A percentile compares a stretch with the other conserved stretches of the same genome.
These are phyloP conservation scores for Durusdinium trenchii DNA, from an alignment of 73 alveolate genomes.

Conservation along the genomic window DNA sequence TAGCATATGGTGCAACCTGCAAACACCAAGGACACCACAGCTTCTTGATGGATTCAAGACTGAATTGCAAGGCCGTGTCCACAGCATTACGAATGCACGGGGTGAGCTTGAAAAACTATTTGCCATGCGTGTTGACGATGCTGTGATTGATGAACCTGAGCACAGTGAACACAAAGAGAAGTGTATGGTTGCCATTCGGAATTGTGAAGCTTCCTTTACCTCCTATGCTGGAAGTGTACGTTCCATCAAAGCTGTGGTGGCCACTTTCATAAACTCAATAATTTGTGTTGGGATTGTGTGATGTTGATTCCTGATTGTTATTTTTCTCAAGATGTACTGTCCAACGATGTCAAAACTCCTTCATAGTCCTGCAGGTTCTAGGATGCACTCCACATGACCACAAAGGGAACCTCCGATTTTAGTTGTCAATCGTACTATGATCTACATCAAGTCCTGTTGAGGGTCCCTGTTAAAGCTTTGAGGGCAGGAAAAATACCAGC, in stretches of 20 bases:
- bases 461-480: too few relatives aligned
- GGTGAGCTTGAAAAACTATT: neutral
- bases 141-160: neutral
- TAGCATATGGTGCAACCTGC: neutral
- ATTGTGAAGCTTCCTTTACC: neutral
- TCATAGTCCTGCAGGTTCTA: too few relatives aligned
- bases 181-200: neutral
- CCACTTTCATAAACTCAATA: neutral
- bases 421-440: too few relatives aligned
- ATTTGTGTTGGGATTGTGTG: neutral
- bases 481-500: too few relatives aligned
- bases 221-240: neutral
- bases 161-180: neutral
- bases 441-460: too few relatives aligned
- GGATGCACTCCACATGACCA: too few relatives aligned
- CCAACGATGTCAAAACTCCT: neutral
- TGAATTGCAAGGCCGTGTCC: neutral
- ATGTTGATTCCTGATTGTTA: neutral
- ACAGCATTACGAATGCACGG: neutral
- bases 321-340: neutral
- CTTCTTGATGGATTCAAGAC: neutral
- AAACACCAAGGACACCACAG: neutral
- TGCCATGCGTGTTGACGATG: neutral
- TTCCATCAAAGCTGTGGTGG: neutral
- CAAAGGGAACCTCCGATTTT: too few relatives aligned